Percentiles rank a stretch among this genome's conserved stretches.
These are phyloP conservation scores for Centella asiatica DNA, from an alignment of 129 eudicot species.

Conservation along the genomic window DNA sequence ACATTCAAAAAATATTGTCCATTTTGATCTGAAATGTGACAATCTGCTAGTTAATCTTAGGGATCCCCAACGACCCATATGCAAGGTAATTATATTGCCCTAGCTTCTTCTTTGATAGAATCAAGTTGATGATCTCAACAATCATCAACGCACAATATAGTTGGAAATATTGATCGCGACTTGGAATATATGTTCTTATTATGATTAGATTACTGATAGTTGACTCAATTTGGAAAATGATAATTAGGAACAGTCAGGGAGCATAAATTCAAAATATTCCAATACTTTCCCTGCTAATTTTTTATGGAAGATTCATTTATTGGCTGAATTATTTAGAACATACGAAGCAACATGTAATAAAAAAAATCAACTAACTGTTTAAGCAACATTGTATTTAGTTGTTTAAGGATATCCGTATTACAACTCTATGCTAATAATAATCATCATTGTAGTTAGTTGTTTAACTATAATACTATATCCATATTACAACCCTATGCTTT, in stretches of 20 bases:
- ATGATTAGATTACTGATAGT: background rate
- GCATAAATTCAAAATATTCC: background rate
- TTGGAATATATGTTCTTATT: background rate
- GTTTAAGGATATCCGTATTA: too few relatives aligned
- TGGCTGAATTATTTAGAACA: background rate
- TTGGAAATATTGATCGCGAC: background rate
- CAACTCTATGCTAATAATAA: too few relatives aligned
- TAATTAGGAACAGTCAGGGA: background rate
- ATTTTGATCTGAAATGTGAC: conserved; percentile 93
- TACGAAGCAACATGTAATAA: background rate
- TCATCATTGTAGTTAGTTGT: too few relatives aligned
- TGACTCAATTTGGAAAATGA: background rate
- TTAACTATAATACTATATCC: too few relatives aligned
- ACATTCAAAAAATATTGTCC: conserved; percentile 85
- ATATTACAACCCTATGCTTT: background rate
- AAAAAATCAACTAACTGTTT: too few relatives aligned
- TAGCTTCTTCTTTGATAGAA: background rate
- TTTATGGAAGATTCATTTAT: background rate
- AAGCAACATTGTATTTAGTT: too few relatives aligned
- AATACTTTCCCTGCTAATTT: background rate
- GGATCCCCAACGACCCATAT: conserved; percentile 82
- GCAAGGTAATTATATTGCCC: conserved; percentile 55
- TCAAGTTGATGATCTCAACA: background rate
- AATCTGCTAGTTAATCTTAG: conserved; percentile 71
- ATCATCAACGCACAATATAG: background rate